These are phyloP conservation scores for Phytopythium mirpurense DNA, from an alignment of 352 stramenopile genomes.

Conservation along the genomic window DNA sequence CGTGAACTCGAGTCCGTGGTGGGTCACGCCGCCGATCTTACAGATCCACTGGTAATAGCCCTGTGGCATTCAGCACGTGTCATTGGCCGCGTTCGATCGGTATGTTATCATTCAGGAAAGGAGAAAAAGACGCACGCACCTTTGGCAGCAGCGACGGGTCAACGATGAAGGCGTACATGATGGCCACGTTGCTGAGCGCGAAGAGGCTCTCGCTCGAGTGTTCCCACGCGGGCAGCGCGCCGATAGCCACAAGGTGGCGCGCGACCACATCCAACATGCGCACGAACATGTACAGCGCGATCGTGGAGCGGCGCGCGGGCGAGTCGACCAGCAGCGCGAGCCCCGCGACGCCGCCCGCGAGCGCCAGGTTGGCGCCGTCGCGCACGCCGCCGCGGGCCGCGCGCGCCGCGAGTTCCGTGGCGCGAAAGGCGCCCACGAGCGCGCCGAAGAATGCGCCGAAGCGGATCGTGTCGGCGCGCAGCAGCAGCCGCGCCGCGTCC, in stretches of 20 bases:
- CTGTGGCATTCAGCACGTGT: conserved; percentile 16
- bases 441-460: conserved; percentile 76
- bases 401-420: conserved; percentile 52
- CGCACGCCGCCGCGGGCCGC: conserved; percentile 32
- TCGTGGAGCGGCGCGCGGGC: conserved; percentile 49
- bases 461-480: conserved; percentile 62
- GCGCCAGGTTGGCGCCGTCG: conserved; percentile 57
- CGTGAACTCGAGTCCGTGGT: conserved; percentile 69
- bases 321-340: conserved; percentile 71
- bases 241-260: conserved; percentile 54
- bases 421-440: conserved; percentile 66
- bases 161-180: conserved; percentile 79
- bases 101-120: too few species aligned
- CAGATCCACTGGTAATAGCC: conserved; percentile 86
- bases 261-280: conserved; percentile 81
- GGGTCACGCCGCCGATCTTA: conserved; percentile 59
- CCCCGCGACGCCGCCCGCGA: conserved; percentile 61
- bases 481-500: conserved; percentile 61
- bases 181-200: conserved; percentile 62
- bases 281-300: conserved; percentile 85
- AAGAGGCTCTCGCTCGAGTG: conserved; percentile 78
- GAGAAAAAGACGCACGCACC: too few species aligned
- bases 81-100: too few species aligned
- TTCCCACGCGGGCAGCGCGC: conserved; percentile 40
- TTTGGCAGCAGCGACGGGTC: conserved; percentile 65